Base-by-base conservation (phyloP, 176 grass and related monocot genomes). In the Ensete glaucum region DNA sequence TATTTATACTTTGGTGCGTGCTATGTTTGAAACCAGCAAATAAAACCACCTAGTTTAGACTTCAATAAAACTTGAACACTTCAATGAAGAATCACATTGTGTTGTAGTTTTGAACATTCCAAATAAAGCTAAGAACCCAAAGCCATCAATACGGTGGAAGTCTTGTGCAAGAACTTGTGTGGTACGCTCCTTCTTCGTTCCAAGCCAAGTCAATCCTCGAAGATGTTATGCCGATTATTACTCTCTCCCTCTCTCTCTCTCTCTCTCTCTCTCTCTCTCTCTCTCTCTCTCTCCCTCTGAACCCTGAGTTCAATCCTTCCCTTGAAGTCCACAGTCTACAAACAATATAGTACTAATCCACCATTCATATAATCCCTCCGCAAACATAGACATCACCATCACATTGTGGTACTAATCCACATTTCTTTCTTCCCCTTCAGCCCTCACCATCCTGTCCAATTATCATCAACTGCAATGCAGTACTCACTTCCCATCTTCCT, bases 401-500 rank as follows among this genome's bases (percentile, higher is more conserved):
- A 26, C 52, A 1, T 26, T 75, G 48, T 62, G 43, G 16, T 23
- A 76, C 19, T 7, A 23, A 23, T 23, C 34, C 49, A 25, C 24
- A 23, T 55, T 19, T 16, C 50, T 6, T 67, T 17, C n/a, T 43
- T 25, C 69, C 53, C 59, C 75, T 50, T 79, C 80, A 73, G 34
- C 71, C 65, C 55, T 77, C 57, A 15, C 17, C n/a, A 60, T 60
- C 9, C n/a, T 60, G 9, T 60, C 17, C 57, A 60, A 7, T 8
- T 60, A 21, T 60, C 57, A 20, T 15, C 57, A 21, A 60, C 57
- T 19, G 19, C 57, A 21, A 15, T 60, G 16, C 57, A 60, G 7
- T 17, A 20, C 57, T 19, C 64, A 2, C 54, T n/a, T 34, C 77
- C 81, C 82, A 72, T 19, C 73, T 89, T 67, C 67, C 57, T 60